A percentile compares a stretch with the other conserved stretches of the same genome.
Evolutionary conservation across 2,329 filamentous ascomycete species (phyloP).

Genomic region (Ceratocystis albifundus): DNA sequence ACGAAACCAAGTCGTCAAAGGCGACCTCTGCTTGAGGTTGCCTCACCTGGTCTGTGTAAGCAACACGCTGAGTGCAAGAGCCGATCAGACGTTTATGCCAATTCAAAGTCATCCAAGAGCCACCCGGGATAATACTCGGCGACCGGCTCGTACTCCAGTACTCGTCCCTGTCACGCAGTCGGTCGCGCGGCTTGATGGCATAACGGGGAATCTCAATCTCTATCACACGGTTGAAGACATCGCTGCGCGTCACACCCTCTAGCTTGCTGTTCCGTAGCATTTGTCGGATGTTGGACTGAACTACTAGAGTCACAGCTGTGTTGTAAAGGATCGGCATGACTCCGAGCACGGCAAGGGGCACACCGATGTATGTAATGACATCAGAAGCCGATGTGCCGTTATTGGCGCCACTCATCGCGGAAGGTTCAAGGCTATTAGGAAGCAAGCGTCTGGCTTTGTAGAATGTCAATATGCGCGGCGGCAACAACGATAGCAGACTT

Average conservation of each 20-base stretch:
- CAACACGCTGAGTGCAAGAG: conserved; percentile 49
- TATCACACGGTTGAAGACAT: conserved; percentile 53
- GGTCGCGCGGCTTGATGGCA: conserved; percentile 49
- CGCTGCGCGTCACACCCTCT: conserved; percentile 49
- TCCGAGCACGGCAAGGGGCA: conserved; percentile 48
- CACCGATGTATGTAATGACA: conserved; percentile 45
- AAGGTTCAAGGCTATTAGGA: background rate
- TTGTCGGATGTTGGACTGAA: conserved; percentile 48
- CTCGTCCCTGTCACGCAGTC: conserved; percentile 40
- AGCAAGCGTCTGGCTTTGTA: background rate
- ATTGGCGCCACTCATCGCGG: background rate
- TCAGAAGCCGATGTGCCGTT: conserved; percentile 29
- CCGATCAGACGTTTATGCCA: conserved; percentile 54
- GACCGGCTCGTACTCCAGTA: conserved; percentile 48
- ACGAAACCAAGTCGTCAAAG: conserved; percentile 50
- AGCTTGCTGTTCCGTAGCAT: conserved; percentile 46
- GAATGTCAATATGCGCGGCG: background rate
- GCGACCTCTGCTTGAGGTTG: conserved; percentile 43
- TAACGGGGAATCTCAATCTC: conserved; percentile 55
- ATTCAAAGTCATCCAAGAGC: conserved; percentile 54
- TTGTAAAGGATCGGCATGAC: conserved; percentile 57
- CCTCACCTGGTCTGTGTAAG: conserved; percentile 47
- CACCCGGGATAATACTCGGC: conserved; percentile 45
- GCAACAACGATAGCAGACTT: background rate
- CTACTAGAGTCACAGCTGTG: conserved; percentile 47